phyloP scores from a whole-genome alignment of 768 basidiomycete species.

The Pulveroboletus sp. region DNA sequence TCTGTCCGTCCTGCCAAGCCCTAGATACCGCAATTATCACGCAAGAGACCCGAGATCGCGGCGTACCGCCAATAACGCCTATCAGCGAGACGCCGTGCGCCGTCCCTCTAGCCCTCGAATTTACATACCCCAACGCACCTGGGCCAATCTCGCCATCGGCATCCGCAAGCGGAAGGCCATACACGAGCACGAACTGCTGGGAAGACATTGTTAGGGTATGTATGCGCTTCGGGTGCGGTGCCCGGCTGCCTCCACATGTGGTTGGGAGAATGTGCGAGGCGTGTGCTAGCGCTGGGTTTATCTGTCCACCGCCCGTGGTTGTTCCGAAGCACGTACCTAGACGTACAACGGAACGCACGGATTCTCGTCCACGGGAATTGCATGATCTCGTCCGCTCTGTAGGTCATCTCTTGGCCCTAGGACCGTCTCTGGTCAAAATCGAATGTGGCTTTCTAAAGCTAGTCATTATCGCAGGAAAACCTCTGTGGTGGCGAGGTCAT shows the following conservation, averaged over 20 bases:
- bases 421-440: background rate
- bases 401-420: background rate
- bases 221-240: conserved; percentile 20
- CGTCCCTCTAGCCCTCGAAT: background rate
- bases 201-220: background rate
- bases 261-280: conserved; percentile 8
- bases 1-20: conserved; percentile 13
- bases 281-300: conserved; percentile 10
- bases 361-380: background rate
- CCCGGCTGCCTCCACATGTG: background rate
- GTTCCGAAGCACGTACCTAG: conserved; percentile 1
- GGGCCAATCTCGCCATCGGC: background rate
- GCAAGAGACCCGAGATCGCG: background rate
- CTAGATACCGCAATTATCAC: background rate
- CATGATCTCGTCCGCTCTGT: background rate
- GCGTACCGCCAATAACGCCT: background rate
- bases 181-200: background rate
- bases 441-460: background rate
- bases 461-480: background rate
- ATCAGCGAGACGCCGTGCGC: background rate
- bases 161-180: background rate
- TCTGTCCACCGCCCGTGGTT: background rate
- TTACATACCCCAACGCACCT: background rate
- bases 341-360: background rate
- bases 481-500: background rate